Conservation (phyloP, 345 rosid species). For the rapeseed (Brassica napus) region DNA sequence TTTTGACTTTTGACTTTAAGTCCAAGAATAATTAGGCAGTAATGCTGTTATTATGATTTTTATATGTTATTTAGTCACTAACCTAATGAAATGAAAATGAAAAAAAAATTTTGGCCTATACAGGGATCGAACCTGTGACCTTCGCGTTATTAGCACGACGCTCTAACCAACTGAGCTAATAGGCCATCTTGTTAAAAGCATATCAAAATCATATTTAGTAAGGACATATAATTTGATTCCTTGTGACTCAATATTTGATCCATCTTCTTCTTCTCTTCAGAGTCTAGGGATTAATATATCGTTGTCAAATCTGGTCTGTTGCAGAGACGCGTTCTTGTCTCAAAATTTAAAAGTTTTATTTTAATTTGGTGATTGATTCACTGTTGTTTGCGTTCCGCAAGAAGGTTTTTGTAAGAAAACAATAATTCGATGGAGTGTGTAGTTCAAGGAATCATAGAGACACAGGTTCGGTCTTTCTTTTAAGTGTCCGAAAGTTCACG, state of each 20-base stretch:
- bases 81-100: no score
- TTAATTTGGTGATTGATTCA: neutral
- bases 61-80: no score
- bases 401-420: conserved; percentile 12
- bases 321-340: neutral
- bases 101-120: conserved; percentile 57
- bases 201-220: no score
- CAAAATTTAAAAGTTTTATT: neutral
- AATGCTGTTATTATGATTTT: no score
- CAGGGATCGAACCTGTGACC: conserved; percentile 81
- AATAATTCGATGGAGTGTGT: conserved; percentile 60
- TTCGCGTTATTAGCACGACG: conserved; percentile 96
- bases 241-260: no score
- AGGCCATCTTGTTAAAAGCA: conserved; percentile 25
- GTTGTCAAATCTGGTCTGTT: neutral
- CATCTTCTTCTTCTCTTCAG: no score
- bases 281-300: no score
- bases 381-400: conserved; percentile 2
- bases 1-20: no score
- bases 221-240: no score
- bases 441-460: conserved; percentile 75
- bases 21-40: no score
- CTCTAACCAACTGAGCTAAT: conserved; percentile 89
- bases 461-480: conserved; percentile 48
- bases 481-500: neutral